These are phyloP conservation scores for Alternaria brassicae DNA, from an alignment of 2,329 filamentous ascomycete species.

Conservation along the genomic window DNA sequence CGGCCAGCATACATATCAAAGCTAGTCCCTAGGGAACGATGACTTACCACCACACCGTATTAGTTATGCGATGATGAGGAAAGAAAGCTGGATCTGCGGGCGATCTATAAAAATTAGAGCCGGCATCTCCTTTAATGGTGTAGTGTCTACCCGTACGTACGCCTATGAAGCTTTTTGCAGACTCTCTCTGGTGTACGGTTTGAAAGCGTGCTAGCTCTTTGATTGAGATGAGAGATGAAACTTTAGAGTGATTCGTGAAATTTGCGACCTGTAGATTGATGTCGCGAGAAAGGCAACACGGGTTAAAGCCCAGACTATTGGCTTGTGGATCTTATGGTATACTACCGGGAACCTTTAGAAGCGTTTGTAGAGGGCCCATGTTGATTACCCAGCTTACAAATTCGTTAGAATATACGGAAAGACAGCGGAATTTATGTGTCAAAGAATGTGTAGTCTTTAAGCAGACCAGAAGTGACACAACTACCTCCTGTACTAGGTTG, in stretches of 20 bases:
- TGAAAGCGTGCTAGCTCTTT: conserved; percentile 45
- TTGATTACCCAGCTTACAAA: conserved; percentile 46
- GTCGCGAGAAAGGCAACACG: conserved; percentile 50
- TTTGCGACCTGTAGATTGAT: conserved; percentile 36
- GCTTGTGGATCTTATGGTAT: conserved; percentile 36
- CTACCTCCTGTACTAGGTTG: conserved; percentile 60
- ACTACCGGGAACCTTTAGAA: conserved; percentile 32
- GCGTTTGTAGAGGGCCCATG: conserved; percentile 57
- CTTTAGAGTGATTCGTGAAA: conserved; percentile 34
- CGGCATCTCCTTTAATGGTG: conserved; percentile 35
- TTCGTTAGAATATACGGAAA: not conserved
- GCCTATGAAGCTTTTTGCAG: conserved; percentile 44
- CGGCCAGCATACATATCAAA: not conserved
- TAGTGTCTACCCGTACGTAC: conserved; percentile 58
- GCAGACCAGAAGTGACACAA: conserved; percentile 61
- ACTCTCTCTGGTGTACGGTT: conserved; percentile 48
- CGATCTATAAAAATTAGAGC: conserved; percentile 52
- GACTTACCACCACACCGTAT: conserved; percentile 53
- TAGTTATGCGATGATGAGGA: conserved; percentile 58
- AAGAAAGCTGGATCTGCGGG: conserved; percentile 59
- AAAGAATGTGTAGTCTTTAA: conserved; percentile 50
- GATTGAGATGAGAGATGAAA: conserved; percentile 32
- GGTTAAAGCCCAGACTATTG: conserved; percentile 42
- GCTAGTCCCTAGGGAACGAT: not conserved
- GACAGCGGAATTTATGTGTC: too few species aligned